Evolutionary conservation across 2,329 filamentous ascomycete species (phyloP), one percentile per base, ranked within the genome.

Genomic region (Penicillium sclerotigenum): DNA sequence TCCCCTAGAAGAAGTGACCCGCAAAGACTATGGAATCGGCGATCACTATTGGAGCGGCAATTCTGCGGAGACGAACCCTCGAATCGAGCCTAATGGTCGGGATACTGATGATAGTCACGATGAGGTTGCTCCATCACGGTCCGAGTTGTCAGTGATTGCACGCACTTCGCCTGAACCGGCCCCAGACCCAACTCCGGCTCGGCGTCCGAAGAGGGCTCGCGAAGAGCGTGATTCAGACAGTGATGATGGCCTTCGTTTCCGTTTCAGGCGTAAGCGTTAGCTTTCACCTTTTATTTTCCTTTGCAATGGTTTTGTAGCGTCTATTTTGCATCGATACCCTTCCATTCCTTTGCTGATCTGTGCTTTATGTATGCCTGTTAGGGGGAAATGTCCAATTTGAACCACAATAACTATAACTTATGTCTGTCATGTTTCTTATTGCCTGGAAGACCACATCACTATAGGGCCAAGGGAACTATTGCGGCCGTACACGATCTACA

Each of bases 1-100:
- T 4, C 76, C 81, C 0, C 75, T 96, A 4, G 85, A 89, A 61
- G 86, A 90, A 70, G 88, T 86, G 22, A 85, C 84, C 66, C 81
- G 81, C 47, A 90, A 89, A 64, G 84, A 85, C 36, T 88, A 87
- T 66, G 89, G 89, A 2, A 82, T 91, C 26, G 87, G 88, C 0
- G 88, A 91, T 48, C 83, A 87, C 43, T 90, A 91, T 74, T 93
- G 89, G 86, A 73, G 60, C 62, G 64, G 54, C 58, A 66, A 51
- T 65, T 67, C 63, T 66, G 67, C 65, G 14, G 67, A 69, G 34
- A 57, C 57, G 18, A 58, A 52, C 33, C 61, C 28, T 29, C 18
- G 36, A 26, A 29, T 28, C 9, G 33, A 65, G 26, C 47, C 52
- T 14, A 64, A 33, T 64, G 28, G 71, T 63, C 37, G 66, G 57